These are phyloP conservation scores for Tolypocladium capitatum DNA, from an alignment of 2,329 filamentous ascomycete species.

Conservation along the genomic window DNA sequence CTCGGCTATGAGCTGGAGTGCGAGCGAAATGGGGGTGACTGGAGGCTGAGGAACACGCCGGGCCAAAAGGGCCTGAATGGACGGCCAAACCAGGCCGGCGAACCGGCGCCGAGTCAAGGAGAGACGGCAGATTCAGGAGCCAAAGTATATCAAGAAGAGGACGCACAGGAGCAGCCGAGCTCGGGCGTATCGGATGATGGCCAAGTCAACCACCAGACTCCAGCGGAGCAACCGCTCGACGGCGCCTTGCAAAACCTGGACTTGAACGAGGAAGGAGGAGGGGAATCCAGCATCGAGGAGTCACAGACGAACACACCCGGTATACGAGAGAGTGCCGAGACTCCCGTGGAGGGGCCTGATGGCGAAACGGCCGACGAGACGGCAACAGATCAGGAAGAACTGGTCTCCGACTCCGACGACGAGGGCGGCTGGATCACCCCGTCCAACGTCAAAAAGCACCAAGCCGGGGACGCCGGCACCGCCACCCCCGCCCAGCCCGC, in stretches of 20 bases:
- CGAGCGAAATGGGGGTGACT: conserved; percentile 80
- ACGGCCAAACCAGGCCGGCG: conserved; percentile 19
- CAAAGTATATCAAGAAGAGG: conserved; percentile 6
- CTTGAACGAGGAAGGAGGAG: conserved; percentile 5
- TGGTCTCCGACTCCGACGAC: conserved; percentile 31
- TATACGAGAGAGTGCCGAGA: not conserved
- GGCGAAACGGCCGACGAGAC: conserved; percentile 8
- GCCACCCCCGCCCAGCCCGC: conserved; percentile 34
- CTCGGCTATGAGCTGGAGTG: conserved; percentile 90
- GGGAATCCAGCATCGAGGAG: not conserved
- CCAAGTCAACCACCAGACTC: not conserved
- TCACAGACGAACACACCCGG: not conserved
- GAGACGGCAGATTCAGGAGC: conserved; percentile 18
- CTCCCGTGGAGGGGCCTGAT: not conserved
- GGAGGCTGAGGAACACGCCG: conserved; percentile 65
- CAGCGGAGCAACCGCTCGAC: not conserved
- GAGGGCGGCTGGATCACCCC: conserved; percentile 88
- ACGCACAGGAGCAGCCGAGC: conserved; percentile 11
- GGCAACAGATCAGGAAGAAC: conserved; percentile 16
- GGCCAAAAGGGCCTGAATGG: conserved; percentile 70
- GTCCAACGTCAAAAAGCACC: conserved; percentile 75
- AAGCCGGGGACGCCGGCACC: conserved; percentile 47
- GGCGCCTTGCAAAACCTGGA: conserved; percentile 11
- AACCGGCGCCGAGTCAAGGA: conserved; percentile 18
- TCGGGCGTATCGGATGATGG: not conserved